Percentiles rank a stretch among this genome's conserved stretches.
Evolutionary conservation across 2,329 filamentous ascomycete species (phyloP).

Genomic region (Botrytis squamosa): DNA sequence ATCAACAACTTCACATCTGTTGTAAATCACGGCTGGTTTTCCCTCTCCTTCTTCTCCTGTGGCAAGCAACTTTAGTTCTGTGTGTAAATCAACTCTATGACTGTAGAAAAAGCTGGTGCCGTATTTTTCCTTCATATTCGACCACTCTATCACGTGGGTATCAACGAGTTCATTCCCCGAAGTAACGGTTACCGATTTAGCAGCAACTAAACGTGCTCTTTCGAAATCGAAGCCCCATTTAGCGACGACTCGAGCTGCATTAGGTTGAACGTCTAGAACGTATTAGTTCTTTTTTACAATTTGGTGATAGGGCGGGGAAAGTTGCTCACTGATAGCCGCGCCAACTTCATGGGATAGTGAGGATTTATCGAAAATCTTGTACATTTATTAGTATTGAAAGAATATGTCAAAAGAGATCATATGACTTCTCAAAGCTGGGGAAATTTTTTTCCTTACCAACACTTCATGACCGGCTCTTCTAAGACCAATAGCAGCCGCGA

Average conservation of each 20-base stretch:
- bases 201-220: slow-evolving; percentile 40
- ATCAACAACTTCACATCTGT: slow-evolving; percentile 43
- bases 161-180: slow-evolving; percentile 23
- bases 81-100: slow-evolving; percentile 54
- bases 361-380: slow-evolving; percentile 54
- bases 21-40: slow-evolving; percentile 42
- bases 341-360: slow-evolving; percentile 55
- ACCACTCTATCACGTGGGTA: slow-evolving; percentile 25
- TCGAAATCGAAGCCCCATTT: slow-evolving; percentile 46
- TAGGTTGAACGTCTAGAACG: slow-evolving; percentile 51
- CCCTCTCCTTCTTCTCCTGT: slow-evolving; percentile 41
- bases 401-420: too few species aligned
- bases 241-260: slow-evolving; percentile 56
- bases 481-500: slow-evolving; percentile 50
- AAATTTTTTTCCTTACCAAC: slow-evolving; percentile 19
- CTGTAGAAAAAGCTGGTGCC: slow-evolving; percentile 51
- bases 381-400: slow-evolving; percentile 25
- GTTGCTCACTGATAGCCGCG: slow-evolving; percentile 50
- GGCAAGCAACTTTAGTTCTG: slow-evolving; percentile 50
- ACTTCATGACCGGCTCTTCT: slow-evolving; percentile 32
- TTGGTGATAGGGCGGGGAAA: background rate
- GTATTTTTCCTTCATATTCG: slow-evolving; percentile 24
- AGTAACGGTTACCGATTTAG: slow-evolving; percentile 41
- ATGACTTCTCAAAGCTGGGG: background rate
- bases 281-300: background rate